phyloP scores from a whole-genome alignment of 208 protist species.

The Leishmania guyanensis region DNA sequence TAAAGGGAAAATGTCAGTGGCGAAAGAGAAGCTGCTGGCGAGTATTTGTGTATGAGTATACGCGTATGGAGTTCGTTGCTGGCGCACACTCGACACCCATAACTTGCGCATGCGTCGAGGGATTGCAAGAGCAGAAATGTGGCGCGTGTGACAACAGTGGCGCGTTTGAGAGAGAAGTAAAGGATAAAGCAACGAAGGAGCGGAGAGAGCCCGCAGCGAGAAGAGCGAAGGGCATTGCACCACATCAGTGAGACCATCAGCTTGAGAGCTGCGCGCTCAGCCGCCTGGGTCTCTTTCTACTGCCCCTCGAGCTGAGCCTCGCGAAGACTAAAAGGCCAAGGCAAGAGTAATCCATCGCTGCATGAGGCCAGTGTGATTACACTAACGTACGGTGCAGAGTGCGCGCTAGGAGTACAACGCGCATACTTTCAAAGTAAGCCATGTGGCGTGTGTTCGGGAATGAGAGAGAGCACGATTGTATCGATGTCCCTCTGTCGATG shows the following conservation, averaged over 20 bases:
- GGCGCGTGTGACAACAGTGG: not conserved
- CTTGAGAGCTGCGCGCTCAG: not conserved
- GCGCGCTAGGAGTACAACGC: not conserved
- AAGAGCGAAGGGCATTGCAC: not conserved
- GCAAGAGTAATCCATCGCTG: not conserved
- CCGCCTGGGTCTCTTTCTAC: not conserved
- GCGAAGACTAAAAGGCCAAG: not conserved
- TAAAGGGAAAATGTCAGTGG: not conserved
- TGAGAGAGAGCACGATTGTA: not conserved
- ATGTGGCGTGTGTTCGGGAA: not conserved
- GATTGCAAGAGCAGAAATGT: not conserved
- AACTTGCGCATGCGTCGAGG: not conserved
- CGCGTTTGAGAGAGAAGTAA: not conserved
- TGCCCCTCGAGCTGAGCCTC: not conserved
- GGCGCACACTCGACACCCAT: not conserved
- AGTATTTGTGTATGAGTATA: not conserved
- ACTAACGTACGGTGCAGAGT: not conserved
- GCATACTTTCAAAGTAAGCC: not conserved
- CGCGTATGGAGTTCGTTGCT: not conserved
- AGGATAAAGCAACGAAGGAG: not conserved
- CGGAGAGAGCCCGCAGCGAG: not conserved
- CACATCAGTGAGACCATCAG: not conserved
- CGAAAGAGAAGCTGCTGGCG: not conserved
- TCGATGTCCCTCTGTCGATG: not conserved
- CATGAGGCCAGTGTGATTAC: not conserved